These are phyloP conservation scores for Lipomyces spencermartinsiae DNA, from an alignment of 805 yeast species.

Conservation along the genomic window DNA sequence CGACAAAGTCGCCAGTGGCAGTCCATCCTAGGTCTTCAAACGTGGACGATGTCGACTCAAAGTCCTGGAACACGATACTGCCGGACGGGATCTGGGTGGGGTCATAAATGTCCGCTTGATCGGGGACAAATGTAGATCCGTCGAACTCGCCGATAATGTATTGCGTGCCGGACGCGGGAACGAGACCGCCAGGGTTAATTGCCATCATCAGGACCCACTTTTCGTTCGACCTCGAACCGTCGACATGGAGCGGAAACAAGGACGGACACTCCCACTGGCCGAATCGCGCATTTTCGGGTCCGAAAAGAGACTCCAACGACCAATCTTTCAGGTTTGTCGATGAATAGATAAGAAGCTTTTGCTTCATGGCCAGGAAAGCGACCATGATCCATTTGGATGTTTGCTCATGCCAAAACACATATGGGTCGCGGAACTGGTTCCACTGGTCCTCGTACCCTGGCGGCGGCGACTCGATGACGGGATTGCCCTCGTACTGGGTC, in stretches of 20 bases:
- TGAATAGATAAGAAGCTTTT: conserved; percentile 10
- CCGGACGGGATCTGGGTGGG: conserved; percentile 7
- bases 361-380: conserved; percentile 17
- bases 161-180: conserved; percentile 51
- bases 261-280: conserved; percentile 54
- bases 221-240: conserved; percentile 24
- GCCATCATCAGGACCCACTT: conserved; percentile 52
- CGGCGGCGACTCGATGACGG: conserved; percentile 11
- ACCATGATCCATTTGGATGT: conserved; percentile 24
- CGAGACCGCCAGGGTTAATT: conserved; percentile 53
- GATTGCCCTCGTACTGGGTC: conserved; percentile 15
- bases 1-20: conserved; percentile 31
- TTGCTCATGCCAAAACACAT: conserved; percentile 20
- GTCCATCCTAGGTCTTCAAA: conserved; percentile 18
- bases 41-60: conserved; percentile 38
- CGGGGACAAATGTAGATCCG: conserved; percentile 49
- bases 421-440: conserved; percentile 27
- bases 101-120: conserved; percentile 31
- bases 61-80: conserved; percentile 11
- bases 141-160: conserved; percentile 53
- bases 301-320: conserved; percentile 4
- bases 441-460: conserved; percentile 19
- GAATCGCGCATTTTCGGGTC: conserved; percentile 40
- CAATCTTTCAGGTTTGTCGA: conserved; percentile 14
- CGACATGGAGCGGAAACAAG: conserved; percentile 46